Percentiles rank a stretch among this genome's conserved stretches.
phyloP scores from a whole-genome alignment of 805 yeast species.

The Wickerhamomyces ciferrii region DNA sequence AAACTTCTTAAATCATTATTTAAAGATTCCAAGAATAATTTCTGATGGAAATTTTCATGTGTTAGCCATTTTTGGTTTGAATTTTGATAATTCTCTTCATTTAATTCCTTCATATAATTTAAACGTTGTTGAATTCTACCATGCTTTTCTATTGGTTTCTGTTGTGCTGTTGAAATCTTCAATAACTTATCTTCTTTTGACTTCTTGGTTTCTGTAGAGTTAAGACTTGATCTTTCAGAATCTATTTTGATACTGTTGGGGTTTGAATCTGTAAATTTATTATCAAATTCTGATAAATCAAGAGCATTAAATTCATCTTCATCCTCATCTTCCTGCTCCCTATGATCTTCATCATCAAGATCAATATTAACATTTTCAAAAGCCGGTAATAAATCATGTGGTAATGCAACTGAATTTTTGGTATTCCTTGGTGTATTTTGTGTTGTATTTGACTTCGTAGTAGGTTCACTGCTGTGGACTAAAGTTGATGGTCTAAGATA shows the following conservation, averaged over 20 bases:
- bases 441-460: not conserved
- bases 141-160: not conserved
- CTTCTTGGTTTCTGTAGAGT: not conserved
- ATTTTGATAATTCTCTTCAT: constrained; percentile 6
- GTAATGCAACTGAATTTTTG: constrained; percentile 9
- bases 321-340: not conserved
- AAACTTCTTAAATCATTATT: constrained; percentile 15
- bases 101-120: constrained; percentile 11
- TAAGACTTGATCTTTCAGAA: not conserved
- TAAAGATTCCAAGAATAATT: constrained; percentile 16
- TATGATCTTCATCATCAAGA: constrained; percentile 5
- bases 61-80: not conserved
- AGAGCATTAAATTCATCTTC: not conserved
- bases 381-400: constrained; percentile 19
- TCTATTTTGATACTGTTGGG: not conserved
- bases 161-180: not conserved
- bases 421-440: not conserved
- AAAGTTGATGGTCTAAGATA: constrained; percentile 3
- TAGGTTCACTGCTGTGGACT: not conserved
- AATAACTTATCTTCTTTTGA: not conserved
- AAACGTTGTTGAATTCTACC: constrained; percentile 21
- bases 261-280: not conserved
- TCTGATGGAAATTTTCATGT: constrained; percentile 9
- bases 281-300: constrained; percentile 2
- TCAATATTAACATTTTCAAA: constrained; percentile 19